phyloP scores from a whole-genome alignment of 495 filamentous ascomycete species.

The Apiosordaria backusii region DNA sequence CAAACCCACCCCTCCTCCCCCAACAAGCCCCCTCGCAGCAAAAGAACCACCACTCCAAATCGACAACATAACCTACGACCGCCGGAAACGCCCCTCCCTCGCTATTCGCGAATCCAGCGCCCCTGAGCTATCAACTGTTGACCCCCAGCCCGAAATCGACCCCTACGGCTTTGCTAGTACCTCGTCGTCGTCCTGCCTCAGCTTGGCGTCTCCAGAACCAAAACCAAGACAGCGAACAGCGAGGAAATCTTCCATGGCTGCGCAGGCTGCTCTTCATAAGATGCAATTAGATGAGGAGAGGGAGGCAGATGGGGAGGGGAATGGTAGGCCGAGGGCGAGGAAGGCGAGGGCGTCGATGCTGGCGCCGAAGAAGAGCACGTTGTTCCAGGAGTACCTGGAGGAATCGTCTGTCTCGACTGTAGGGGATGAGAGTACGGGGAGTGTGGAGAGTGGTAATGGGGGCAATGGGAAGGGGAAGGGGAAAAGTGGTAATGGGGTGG shows the following conservation, averaged over 20 bases:
- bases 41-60: conserved; percentile 1
- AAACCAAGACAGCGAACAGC: background rate
- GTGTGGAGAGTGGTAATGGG: background rate
- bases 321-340: background rate
- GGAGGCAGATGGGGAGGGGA: background rate
- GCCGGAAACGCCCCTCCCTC: conserved; percentile 5
- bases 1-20: background rate
- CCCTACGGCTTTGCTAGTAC: background rate
- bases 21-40: background rate
- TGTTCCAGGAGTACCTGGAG: conserved; percentile 12
- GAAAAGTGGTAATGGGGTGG: background rate
- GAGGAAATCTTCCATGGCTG: conserved; percentile 23
- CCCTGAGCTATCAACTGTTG: background rate
- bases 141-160: background rate
- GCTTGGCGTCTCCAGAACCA: background rate
- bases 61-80: conserved; percentile 26
- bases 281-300: conserved; percentile 17
- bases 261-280: conserved; percentile 16
- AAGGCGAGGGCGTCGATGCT: conserved; percentile 36
- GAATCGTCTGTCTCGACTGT: background rate
- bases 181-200: background rate
- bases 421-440: conserved; percentile 3
- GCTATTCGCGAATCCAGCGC: background rate
- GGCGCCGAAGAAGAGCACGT: conserved; percentile 31
- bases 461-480: background rate